These are phyloP conservation scores for Aspergillus tanneri DNA, from an alignment of 2,329 filamentous ascomycete species.

Conservation along the genomic window DNA sequence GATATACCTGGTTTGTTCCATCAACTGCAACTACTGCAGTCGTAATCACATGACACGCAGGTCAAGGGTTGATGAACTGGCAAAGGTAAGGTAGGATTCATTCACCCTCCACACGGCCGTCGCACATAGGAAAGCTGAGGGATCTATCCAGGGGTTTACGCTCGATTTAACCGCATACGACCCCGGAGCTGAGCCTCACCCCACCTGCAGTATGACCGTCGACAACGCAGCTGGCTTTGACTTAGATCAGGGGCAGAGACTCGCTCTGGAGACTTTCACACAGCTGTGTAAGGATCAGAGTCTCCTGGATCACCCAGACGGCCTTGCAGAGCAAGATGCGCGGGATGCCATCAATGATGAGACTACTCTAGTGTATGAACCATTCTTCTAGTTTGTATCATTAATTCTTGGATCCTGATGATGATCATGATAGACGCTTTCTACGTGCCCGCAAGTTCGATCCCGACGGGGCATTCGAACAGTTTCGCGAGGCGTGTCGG, in stretches of 20 bases:
- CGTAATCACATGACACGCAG: no score
- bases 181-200: no score
- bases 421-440: conserved; percentile 16
- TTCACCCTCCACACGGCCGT: no score
- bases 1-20: no score
- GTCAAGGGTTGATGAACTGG: no score
- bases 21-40: no score
- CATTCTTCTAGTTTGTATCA: not conserved
- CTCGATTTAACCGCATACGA: no score
- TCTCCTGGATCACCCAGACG: conserved; percentile 13
- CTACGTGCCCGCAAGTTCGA: conserved; percentile 19
- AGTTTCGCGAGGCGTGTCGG: conserved; percentile 14
- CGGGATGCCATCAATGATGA: conserved; percentile 20
- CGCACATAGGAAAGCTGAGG: no score
- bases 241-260: not conserved
- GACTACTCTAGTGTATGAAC: conserved; percentile 16
- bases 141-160: no score
- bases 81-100: no score
- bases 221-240: conserved; percentile 23
- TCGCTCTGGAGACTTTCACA: not conserved
- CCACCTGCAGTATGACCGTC: not conserved
- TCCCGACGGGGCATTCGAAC: conserved; percentile 14
- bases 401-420: not conserved
- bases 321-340: conserved; percentile 14
- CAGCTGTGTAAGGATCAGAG: conserved; percentile 6